Conservation (phyloP, 2,329 filamentous ascomycete species). For the Colletotrichum sp. region DNA sequence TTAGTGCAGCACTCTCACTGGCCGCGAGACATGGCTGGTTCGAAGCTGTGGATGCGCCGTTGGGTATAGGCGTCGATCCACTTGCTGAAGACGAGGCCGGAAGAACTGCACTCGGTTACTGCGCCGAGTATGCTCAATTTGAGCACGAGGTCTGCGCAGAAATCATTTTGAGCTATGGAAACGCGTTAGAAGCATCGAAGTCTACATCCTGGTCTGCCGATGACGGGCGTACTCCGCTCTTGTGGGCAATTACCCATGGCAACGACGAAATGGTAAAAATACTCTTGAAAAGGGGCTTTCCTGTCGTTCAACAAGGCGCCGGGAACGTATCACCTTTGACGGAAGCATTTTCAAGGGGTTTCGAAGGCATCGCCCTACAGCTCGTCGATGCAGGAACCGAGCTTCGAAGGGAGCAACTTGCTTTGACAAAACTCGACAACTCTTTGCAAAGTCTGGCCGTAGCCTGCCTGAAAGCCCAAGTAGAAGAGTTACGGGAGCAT, state of each 20-base stretch:
- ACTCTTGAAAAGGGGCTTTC: not conserved
- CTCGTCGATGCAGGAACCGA: too few relatives aligned
- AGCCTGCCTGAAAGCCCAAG: too few relatives aligned
- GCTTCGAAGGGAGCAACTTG: too few relatives aligned
- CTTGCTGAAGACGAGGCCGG: not conserved
- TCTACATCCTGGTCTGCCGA: not conserved
- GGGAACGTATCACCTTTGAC: fast-evolving
- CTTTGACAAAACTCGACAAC: too few relatives aligned
- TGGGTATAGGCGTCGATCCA: not conserved
- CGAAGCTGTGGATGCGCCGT: not conserved
- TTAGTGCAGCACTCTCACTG: not conserved
- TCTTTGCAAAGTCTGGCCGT: too few relatives aligned
- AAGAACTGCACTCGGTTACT: not conserved
- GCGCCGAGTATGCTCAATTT: not conserved
- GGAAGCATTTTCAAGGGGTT: too few relatives aligned
- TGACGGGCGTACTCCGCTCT: not conserved
- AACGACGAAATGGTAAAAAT: not conserved
- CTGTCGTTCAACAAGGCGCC: too few relatives aligned
- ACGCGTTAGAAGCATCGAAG: not conserved
- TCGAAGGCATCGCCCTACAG: too few relatives aligned
- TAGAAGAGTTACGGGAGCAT: too few relatives aligned
- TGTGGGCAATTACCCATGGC: not conserved
- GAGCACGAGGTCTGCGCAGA: not conserved
- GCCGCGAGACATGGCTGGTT: not conserved
- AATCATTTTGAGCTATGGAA: not conserved